Base-by-base conservation (phyloP, 2,329 filamentous ascomycete species). In the Scytalidium sp. region DNA sequence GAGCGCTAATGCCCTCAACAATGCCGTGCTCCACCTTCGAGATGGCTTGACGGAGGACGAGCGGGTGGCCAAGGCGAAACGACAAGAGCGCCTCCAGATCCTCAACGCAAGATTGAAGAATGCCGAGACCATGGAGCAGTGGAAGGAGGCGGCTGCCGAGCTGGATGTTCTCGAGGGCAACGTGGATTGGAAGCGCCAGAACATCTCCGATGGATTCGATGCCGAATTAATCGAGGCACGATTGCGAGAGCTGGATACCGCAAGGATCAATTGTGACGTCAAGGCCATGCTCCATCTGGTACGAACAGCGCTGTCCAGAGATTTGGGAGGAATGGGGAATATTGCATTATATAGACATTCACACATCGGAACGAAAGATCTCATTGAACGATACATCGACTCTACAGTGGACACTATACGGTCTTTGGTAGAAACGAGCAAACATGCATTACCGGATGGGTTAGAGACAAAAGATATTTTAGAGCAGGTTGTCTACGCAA, bases 301-400 rank as follows among this genome's bases (percentile, higher is more conserved):
- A 32, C 84, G 92, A 22, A 96, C 90, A 1, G 79, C 88, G 2
- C 70, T 97, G 44, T 90, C 86, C 36, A 84, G 92, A 41, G 85
- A 92, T 59, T 73, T 96, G 9, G 92, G 90, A 7, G 88, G 87
- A 46, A 96, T 97, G 87, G 90, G 88, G 53, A 88, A 91, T 61
- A 78, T 87, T 40, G 80, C 84, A 46, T 76, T 97, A 2, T 97
- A 97, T 70, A 85, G 85, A 49, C 88, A 94, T 64, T 88, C 88
- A 0, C 85, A 94, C 63, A 80, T 90, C 13, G 93, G 92, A 4
- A 96, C 92, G 8, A 97, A 97, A 70, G 76, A 80, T 51, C 70
- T 96, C 55, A 93, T 96, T 54, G 92, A 97, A 69, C 78, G 81
- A 27, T 97, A 97, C 61, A 92, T 96, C 53, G 81, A 87, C 45